Conservation (phyloP, 1,139 yeast genomes). For the Kluyveromyces sp. region DNA sequence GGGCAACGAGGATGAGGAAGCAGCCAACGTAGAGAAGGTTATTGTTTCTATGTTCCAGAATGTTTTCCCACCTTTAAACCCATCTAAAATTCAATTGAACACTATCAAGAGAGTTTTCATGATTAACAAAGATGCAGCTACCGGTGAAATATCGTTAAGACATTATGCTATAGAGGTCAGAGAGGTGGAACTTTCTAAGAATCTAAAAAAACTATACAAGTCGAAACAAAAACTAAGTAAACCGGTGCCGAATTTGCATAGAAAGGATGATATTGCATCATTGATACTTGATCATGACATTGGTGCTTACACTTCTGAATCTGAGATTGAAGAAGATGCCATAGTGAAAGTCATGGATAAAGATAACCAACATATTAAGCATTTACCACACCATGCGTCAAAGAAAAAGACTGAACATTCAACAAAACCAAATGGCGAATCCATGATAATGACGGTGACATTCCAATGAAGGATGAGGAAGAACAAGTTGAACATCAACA, state of each 20-base stretch:
- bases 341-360: constrained; percentile 62
- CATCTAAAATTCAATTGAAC: constrained; percentile 64
- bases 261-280: constrained; percentile 71
- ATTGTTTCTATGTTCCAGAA: constrained; percentile 88
- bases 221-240: constrained; percentile 58
- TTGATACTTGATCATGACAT: constrained; percentile 72
- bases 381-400: constrained; percentile 4
- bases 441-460: neutral
- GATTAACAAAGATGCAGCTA: constrained; percentile 63
- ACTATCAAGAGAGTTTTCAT: constrained; percentile 79
- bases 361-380: constrained; percentile 22
- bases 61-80: constrained; percentile 89
- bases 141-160: constrained; percentile 72
- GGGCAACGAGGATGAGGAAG: constrained; percentile 24
- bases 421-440: constrained; percentile 3
- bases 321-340: constrained; percentile 90
- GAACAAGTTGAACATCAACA: constrained; percentile 12
- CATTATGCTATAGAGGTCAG: constrained; percentile 89
- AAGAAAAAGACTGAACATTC: neutral
- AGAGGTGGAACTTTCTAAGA: constrained; percentile 74
- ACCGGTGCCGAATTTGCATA: constrained; percentile 64
- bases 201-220: constrained; percentile 67
- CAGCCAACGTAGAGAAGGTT: constrained; percentile 60
- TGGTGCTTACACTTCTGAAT: constrained; percentile 76
- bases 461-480: constrained; percentile 10